Base-by-base conservation (phyloP, 2,329 filamentous ascomycete species). In the Niveomyces coronatus region DNA sequence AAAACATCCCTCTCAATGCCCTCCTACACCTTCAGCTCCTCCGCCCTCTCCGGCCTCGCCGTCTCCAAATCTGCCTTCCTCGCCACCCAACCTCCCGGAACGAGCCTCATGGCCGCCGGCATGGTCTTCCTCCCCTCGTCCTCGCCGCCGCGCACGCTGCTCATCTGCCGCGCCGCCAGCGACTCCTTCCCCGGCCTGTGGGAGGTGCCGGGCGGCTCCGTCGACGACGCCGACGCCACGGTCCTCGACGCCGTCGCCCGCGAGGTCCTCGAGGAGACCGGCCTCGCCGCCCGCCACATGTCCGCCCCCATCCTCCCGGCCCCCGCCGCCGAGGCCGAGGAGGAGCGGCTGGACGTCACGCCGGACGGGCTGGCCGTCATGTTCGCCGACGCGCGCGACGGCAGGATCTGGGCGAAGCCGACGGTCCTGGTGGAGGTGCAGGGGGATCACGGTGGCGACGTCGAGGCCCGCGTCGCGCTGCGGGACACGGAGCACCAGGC, bases 251-350 rank as follows among this genome's bases (percentile, higher is more conserved):
- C 51, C 10, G 54, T 55, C 3, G 61, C 58, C 5, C 60, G 68
- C 19, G 68, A 72, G 49, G 54, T 72, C 2, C 57, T 53, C 51
- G 68, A 71, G 45, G 67, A 71, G 46, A 50, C 65, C 0, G 58
- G 62, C 0, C 54, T 71, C 0, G 31, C 40, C 2, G 58, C 56
- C 5, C 46, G 39, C 1, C 39, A 40, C 6, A 51, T 64, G 2
- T 45, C 45, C 9, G 29, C 41, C 4, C 42, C 49, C 1, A 48
- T 55, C 2, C 44, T 48, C 3, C 35, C 44, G 26, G 24, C 19
- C 6, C 19, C 23, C 23, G 29, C 31, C 3, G 38, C 40, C 15
- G 15, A 26, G 19, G 35, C 45, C 4, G 19, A 18, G 14, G 48
- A 49, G 1, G 43, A 45, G 18, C 40, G 47, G 16, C 40, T 35